A percentile compares a stretch with the other conserved stretches of the same genome.
Evolutionary conservation across 495 filamentous ascomycete species (phyloP).

Genomic region (Glarea lozoyensis): DNA sequence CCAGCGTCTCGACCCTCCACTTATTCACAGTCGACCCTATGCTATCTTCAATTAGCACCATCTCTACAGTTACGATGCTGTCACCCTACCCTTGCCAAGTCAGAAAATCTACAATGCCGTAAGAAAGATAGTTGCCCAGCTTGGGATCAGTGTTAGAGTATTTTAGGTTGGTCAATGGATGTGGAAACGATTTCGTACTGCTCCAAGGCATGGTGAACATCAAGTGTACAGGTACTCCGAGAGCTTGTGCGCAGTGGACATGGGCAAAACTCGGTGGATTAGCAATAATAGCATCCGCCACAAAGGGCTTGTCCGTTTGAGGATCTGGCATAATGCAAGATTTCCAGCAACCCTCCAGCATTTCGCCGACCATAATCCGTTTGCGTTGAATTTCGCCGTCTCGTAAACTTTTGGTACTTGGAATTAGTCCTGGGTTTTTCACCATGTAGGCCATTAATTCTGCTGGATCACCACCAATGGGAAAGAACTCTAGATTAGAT

Average conservation of each 20-base stretch:
- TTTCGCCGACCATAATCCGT: conserved; percentile 41
- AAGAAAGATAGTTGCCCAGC: conserved; percentile 48
- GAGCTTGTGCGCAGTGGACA: conserved; percentile 50
- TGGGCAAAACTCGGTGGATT: conserved; percentile 60
- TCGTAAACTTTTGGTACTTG: conserved; percentile 34
- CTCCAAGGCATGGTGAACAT: conserved; percentile 66
- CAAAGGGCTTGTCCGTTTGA: conserved; percentile 40
- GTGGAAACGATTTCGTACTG: conserved; percentile 43
- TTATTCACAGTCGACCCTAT: conserved; percentile 53
- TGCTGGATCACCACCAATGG: conserved; percentile 28
- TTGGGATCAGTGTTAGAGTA: conserved; percentile 34
- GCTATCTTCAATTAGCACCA: conserved; percentile 5
- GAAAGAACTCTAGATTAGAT: conserved; percentile 65
- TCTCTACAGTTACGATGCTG: not conserved
- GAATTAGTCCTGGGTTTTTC: conserved; percentile 42
- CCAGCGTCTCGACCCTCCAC: conserved; percentile 37
- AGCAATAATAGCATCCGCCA: conserved; percentile 58
- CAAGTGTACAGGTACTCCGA: conserved; percentile 53
- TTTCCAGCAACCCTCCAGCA: conserved; percentile 53
- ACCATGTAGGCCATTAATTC: conserved; percentile 31
- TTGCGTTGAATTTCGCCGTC: conserved; percentile 36
- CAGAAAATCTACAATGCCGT: conserved; percentile 51
- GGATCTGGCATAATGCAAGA: conserved; percentile 50
- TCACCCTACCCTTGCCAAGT: conserved; percentile 52
- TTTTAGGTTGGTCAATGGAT: conserved; percentile 42